Percentiles rank a stretch among this genome's conserved stretches.
Conservation (phyloP, 192 early-diverging fungal genomes). For the Coemansia sp. region DNA sequence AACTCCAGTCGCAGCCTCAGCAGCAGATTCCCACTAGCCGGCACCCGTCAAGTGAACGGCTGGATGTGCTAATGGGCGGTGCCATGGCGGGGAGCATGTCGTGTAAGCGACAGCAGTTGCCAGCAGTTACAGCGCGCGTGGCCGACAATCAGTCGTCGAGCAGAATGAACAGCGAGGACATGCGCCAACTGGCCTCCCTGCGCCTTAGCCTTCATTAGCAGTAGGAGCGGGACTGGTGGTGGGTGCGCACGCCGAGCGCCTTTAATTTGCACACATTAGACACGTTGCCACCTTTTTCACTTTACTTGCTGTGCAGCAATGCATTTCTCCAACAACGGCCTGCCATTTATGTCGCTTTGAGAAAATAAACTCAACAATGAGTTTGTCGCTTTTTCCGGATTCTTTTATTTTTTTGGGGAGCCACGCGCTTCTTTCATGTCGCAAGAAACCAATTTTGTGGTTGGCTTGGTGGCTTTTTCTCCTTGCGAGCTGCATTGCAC, state of each 20-base stretch:
- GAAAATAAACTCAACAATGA: neutral
- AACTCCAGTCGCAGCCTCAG: neutral
- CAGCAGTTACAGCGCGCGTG: neutral
- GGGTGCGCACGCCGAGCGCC: neutral
- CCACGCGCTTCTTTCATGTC: neutral
- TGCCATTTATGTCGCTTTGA: neutral
- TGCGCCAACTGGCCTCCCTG: constrained; percentile 47
- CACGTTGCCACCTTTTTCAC: neutral
- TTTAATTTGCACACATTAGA: neutral
- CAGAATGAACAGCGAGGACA: constrained; percentile 52
- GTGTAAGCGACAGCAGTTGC: neutral
- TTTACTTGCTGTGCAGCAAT: neutral
- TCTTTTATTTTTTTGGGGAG: neutral
- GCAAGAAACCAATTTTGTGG: neutral
- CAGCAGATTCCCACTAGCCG: neutral
- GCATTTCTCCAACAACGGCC: neutral
- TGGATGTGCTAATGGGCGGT: too few relatives aligned
- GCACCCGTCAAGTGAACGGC: constrained; percentile 40
- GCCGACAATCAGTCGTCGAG: neutral
- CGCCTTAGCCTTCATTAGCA: constrained; percentile 38
- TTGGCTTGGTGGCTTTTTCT: neutral
- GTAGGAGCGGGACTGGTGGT: constrained; percentile 4
- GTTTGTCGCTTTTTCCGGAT: neutral
- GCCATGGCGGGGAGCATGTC: neutral
- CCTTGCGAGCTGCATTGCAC: neutral